These are phyloP conservation scores for Paecilomyces sp. DNA, from an alignment of 2,329 filamentous ascomycete genomes.

Conservation along the genomic window DNA sequence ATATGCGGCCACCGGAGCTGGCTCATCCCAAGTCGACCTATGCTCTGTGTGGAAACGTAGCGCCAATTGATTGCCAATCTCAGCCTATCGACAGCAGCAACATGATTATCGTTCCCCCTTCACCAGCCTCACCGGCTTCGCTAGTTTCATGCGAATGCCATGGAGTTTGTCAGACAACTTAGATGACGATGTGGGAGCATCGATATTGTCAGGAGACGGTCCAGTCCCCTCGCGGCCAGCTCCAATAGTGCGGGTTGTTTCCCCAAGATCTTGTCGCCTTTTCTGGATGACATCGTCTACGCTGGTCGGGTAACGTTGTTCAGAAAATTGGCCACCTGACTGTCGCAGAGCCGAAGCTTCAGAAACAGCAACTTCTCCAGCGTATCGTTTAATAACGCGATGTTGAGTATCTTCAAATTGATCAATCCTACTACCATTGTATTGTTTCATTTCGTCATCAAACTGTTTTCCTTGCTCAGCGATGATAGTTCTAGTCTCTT, in stretches of 20 bases:
- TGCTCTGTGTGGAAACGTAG: not conserved
- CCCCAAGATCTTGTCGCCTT: not conserved
- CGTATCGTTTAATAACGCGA: not conserved
- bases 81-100: not conserved
- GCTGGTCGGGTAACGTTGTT: not conserved
- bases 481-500: not conserved
- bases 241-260: not conserved
- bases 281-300: not conserved
- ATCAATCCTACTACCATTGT: not conserved
- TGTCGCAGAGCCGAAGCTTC: not conserved
- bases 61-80: not conserved
- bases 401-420: not conserved
- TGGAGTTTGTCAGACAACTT: not conserved
- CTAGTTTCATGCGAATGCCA: not conserved
- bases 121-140: not conserved
- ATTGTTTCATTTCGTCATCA: not conserved
- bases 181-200: not conserved
- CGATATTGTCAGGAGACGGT: not conserved
- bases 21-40: not conserved
- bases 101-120: not conserved
- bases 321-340: not conserved
- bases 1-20: not conserved
- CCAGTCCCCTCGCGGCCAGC: no score
- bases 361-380: not conserved
- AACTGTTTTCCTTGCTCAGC: not conserved